Evolutionary conservation across 2,329 filamentous ascomycete species (phyloP).

Genomic region (Ceratocystis papillata): DNA sequence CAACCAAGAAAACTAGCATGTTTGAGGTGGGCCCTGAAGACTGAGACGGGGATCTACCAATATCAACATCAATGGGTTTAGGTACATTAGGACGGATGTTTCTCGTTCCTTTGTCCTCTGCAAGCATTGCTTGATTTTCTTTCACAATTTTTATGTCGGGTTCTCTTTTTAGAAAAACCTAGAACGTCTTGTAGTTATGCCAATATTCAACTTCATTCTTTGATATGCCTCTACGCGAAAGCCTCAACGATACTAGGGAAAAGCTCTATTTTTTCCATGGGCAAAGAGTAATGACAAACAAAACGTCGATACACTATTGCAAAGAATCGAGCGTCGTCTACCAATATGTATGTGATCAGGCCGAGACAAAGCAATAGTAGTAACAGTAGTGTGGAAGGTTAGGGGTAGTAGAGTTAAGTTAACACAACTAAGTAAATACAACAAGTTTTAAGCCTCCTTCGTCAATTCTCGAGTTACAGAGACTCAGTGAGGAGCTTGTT

Average conservation of each 20-base stretch:
- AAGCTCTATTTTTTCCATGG: neutral
- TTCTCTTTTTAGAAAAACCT: neutral
- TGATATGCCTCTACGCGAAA: neutral
- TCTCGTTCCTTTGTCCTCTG: neutral
- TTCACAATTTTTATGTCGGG: neutral
- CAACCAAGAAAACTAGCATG: neutral
- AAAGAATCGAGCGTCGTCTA: neutral
- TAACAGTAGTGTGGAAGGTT: neutral
- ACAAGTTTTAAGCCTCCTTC: constrained; percentile 15
- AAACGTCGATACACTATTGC: neutral
- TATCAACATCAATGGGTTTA: neutral
- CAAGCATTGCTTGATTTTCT: neutral
- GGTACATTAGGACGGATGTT: neutral
- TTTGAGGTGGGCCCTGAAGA: constrained; percentile 12
- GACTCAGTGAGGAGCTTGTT: constrained; percentile 97
- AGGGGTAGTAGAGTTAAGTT: constrained; percentile 9
- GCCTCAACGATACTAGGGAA: neutral
- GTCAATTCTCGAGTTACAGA: constrained; percentile 56
- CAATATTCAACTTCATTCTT: neutral
- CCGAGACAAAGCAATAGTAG: neutral
- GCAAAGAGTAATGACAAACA: neutral
- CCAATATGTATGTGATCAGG: neutral
- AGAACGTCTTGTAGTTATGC: neutral
- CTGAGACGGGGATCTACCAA: neutral
- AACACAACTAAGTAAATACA: constrained; percentile 12